phyloP scores from a whole-genome alignment of 768 basidiomycete genomes.

The Trichaptum fuscoviolaceum region DNA sequence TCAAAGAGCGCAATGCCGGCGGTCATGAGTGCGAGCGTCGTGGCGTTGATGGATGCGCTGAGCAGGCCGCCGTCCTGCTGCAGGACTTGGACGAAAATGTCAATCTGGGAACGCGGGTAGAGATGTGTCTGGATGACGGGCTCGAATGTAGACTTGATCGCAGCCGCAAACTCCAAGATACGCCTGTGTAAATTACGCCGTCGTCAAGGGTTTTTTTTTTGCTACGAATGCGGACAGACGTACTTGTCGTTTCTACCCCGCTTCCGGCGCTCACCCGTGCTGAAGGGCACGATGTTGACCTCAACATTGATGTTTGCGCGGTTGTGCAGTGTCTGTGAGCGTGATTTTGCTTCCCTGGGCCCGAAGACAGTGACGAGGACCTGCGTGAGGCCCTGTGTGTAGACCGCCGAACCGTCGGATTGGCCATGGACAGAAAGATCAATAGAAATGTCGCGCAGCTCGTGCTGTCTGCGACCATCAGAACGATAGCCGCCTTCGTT shows the following conservation, averaged over 20 bases:
- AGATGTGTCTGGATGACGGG: constrained; percentile 87
- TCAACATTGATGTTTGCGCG: constrained; percentile 88
- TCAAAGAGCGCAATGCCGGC: constrained; percentile 90
- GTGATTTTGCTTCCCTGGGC: constrained; percentile 80
- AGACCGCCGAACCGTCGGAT: constrained; percentile 81
- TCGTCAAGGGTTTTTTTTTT: constrained; percentile 8
- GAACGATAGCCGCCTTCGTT: constrained; percentile 87
- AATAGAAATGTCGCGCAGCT: constrained; percentile 78
- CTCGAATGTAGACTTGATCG: constrained; percentile 92
- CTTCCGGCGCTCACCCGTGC: constrained; percentile 73
- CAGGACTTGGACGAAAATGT: constrained; percentile 87
- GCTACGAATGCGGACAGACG: constrained; percentile 30
- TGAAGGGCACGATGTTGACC: constrained; percentile 81
- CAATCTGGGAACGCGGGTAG: constrained; percentile 93
- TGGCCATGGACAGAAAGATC: constrained; percentile 67
- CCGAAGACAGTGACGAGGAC: constrained; percentile 88
- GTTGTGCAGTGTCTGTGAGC: constrained; percentile 80
- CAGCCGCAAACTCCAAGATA: constrained; percentile 77
- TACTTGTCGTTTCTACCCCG: constrained; percentile 84
- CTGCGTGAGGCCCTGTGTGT: constrained; percentile 87
- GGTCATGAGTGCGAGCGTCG: constrained; percentile 83
- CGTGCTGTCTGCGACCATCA: constrained; percentile 89
- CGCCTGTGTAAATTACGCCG: constrained; percentile 47
- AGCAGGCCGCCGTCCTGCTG: constrained; percentile 93
- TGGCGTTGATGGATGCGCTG: constrained; percentile 90